Percentiles rank a stretch among this genome's conserved stretches.
These are phyloP conservation scores for Smittium mucronatum DNA, from an alignment of 371 early-diverging fungal genomes.

Conservation along the genomic window DNA sequence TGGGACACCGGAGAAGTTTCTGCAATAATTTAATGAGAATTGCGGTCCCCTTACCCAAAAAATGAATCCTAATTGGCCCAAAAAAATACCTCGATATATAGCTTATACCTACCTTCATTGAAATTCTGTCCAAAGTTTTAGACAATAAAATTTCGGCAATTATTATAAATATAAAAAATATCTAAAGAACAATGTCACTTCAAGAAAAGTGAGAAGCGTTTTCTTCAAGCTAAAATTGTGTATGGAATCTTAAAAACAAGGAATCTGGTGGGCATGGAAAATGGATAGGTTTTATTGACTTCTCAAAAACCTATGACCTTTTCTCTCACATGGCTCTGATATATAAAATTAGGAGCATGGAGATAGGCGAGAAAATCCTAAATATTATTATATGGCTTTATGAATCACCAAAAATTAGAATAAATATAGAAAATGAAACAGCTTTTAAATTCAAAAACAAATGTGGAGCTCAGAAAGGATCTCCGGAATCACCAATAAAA, in stretches of 20 bases:
- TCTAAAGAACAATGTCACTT: not conserved
- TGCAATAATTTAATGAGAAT: not conserved
- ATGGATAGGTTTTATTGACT: conserved; percentile 10
- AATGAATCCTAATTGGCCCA: not conserved
- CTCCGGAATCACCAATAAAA: not conserved
- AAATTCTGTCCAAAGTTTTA: not conserved
- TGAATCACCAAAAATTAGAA: not conserved
- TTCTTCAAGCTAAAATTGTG: not conserved
- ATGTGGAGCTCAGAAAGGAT: not conserved
- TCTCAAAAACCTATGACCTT: not conserved
- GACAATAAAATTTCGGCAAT: not conserved
- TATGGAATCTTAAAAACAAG: not conserved
- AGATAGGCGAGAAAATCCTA: not conserved
- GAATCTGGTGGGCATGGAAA: not conserved
- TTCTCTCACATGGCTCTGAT: not conserved
- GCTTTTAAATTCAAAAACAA: not conserved
- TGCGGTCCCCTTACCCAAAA: not conserved
- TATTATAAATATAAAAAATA: not conserved
- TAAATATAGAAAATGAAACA: not conserved
- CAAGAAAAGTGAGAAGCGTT: not conserved
- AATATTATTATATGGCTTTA: not conserved
- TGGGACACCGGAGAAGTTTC: not conserved
- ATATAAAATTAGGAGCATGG: not conserved
- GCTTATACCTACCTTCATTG: not conserved
- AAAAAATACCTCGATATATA: not conserved